Evolutionary conservation across 257 asterid genomes (phyloP).

Genomic region (Solanum neorickii): DNA sequence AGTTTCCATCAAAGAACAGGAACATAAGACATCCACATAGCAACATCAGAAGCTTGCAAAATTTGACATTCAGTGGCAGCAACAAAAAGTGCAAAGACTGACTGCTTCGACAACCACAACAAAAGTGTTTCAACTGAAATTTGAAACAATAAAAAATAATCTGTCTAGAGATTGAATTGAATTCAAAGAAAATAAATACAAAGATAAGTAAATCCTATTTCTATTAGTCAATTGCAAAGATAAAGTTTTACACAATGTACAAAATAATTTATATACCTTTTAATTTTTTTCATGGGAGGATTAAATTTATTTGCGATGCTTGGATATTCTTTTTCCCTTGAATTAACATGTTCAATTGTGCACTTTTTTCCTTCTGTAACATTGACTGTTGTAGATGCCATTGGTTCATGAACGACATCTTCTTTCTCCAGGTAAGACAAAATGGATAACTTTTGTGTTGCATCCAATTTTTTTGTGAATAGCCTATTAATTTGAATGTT

Average conservation of each 20-base stretch:
- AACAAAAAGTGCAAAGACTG: not conserved
- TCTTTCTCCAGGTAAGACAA: not conserved
- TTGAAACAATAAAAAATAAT: too few relatives aligned
- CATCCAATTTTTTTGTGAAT: not conserved
- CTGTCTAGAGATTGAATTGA: too few relatives aligned
- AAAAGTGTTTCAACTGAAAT: too few relatives aligned
- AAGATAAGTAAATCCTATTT: too few relatives aligned
- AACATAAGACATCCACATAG: not conserved
- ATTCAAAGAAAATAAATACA: too few relatives aligned
- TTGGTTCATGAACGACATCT: not conserved
- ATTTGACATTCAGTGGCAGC: not conserved
- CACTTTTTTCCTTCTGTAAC: not conserved
- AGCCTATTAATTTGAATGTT: not conserved
- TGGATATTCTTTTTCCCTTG: not conserved
- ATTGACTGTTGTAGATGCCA: not conserved
- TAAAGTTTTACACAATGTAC: not conserved
- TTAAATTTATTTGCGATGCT: not conserved
- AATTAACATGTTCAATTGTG: not conserved
- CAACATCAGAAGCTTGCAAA: not conserved
- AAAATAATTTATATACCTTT: not conserved
- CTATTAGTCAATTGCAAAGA: too few relatives aligned
- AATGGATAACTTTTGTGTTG: not conserved
- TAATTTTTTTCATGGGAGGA: not conserved
- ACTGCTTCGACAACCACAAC: not conserved
- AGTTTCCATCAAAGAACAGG: not conserved